Percentiles rank a stretch among this genome's conserved stretches.
These are phyloP conservation scores for Leccinellum luteum DNA, from an alignment of 768 basidiomycete genomes.

Conservation along the genomic window DNA sequence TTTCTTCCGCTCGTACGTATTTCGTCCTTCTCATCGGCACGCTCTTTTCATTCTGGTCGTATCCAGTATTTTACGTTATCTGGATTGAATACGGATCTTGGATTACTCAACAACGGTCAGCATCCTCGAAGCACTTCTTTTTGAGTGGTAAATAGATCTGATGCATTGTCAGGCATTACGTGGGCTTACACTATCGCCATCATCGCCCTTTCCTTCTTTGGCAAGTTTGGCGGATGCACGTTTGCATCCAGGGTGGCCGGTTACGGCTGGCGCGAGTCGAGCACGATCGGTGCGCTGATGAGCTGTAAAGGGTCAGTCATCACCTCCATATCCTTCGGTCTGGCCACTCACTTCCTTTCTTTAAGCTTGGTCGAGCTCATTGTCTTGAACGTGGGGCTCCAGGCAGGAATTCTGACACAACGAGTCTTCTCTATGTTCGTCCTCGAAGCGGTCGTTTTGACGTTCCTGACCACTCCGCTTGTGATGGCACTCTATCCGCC, in stretches of 20 bases:
- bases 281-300: slow-evolving; percentile 90
- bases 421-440: slow-evolving; percentile 96
- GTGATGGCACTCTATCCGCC: slow-evolving; percentile 68
- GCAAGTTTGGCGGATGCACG: slow-evolving; percentile 88
- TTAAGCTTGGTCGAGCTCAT: slow-evolving; percentile 85
- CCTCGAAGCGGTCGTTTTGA: slow-evolving; percentile 75
- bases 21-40: neutral
- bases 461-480: slow-evolving; percentile 83
- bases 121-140: neutral
- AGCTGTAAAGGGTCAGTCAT: slow-evolving; percentile 80
- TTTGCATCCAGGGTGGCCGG: slow-evolving; percentile 63
- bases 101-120: slow-evolving; percentile 73
- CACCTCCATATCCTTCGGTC: neutral
- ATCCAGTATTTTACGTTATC: slow-evolving; percentile 87
- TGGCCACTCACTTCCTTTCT: slow-evolving; percentile 4
- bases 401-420: slow-evolving; percentile 70
- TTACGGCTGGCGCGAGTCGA: slow-evolving; percentile 77
- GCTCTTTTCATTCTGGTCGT: neutral
- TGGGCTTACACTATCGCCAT: slow-evolving; percentile 91
- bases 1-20: slow-evolving; percentile 74
- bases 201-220: slow-evolving; percentile 70
- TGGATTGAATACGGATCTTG: slow-evolving; percentile 86
- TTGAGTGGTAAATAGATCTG: neutral
- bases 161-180: slow-evolving; percentile 50
- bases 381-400: slow-evolving; percentile 90